phyloP scores from a whole-genome alignment of 2,329 filamentous ascomycete species.

The Diplodia intermedia region DNA sequence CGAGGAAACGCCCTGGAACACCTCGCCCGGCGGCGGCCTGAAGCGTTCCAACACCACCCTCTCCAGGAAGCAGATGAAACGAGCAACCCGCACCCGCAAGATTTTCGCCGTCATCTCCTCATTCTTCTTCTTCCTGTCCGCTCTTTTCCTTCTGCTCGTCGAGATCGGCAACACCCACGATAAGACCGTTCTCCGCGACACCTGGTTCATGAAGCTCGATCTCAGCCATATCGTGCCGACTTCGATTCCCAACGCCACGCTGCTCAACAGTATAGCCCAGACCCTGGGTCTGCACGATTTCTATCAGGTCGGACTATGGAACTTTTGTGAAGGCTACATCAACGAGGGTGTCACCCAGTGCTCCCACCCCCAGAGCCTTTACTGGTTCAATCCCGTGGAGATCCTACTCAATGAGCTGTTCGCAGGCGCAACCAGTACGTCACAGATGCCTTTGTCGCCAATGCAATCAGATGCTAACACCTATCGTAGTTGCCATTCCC shows the following conservation, averaged over 20 bases:
- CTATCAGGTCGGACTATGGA: slow-evolving; percentile 92
- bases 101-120: slow-evolving; percentile 70
- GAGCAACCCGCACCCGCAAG: slow-evolving; percentile 57
- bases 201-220: slow-evolving; percentile 86
- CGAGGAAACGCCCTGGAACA: slow-evolving; percentile 30
- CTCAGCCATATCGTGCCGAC: slow-evolving; percentile 80
- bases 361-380: slow-evolving; percentile 72
- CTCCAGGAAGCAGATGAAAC: slow-evolving; percentile 47
- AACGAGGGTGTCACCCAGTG: slow-evolving; percentile 78
- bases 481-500: slow-evolving; percentile 71
- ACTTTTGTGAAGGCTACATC: slow-evolving; percentile 86
- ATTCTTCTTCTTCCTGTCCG: slow-evolving; percentile 73
- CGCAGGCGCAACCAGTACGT: slow-evolving; percentile 75
- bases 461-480: background rate
- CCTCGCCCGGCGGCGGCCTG: slow-evolving; percentile 19
- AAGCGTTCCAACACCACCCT: slow-evolving; percentile 36
- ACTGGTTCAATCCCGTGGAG: slow-evolving; percentile 90
- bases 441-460: background rate
- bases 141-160: slow-evolving; percentile 81
- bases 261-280: slow-evolving; percentile 87
- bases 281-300: slow-evolving; percentile 91
- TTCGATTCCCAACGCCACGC: slow-evolving; percentile 71
- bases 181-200: slow-evolving; percentile 67
- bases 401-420: slow-evolving; percentile 83
- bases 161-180: slow-evolving; percentile 76